Percentiles rank a stretch among this genome's conserved stretches.
phyloP scores from a whole-genome alignment of 148 eudicot genomes.

The Rhododendron henanense region DNA sequence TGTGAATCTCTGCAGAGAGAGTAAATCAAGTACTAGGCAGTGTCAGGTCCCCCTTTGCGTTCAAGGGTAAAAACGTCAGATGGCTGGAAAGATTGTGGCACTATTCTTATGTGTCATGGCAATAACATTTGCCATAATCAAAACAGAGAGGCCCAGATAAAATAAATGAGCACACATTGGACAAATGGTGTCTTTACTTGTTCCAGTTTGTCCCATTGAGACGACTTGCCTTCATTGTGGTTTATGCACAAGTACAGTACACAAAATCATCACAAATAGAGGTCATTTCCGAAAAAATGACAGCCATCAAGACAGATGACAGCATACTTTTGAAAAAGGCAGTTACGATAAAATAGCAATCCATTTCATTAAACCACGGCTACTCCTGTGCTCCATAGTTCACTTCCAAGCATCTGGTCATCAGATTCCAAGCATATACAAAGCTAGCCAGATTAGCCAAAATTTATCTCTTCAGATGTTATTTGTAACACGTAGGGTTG shows the following conservation, averaged over 20 bases:
- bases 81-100: neutral
- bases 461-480: too few relatives aligned
- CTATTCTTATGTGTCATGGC: too few relatives aligned
- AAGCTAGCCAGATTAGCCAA: too few relatives aligned
- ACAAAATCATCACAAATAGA: neutral
- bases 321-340: neutral
- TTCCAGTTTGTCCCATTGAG: neutral
- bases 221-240: neutral
- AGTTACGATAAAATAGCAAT: neutral
- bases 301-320: neutral
- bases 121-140: too few relatives aligned
- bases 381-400: neutral
- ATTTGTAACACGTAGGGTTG: too few relatives aligned
- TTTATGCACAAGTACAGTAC: neutral
- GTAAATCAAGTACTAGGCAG: neutral
- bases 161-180: neutral
- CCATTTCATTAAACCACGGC: neutral
- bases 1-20: neutral
- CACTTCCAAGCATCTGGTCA: neutral
- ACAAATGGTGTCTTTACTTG: neutral
- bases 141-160: neutral
- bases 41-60: neutral
- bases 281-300: neutral
- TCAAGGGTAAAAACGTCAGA: neutral
- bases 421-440: too few relatives aligned